These are phyloP conservation scores for Lepidium didymum DNA, from an alignment of 345 rosid species.

Conservation along the genomic window DNA sequence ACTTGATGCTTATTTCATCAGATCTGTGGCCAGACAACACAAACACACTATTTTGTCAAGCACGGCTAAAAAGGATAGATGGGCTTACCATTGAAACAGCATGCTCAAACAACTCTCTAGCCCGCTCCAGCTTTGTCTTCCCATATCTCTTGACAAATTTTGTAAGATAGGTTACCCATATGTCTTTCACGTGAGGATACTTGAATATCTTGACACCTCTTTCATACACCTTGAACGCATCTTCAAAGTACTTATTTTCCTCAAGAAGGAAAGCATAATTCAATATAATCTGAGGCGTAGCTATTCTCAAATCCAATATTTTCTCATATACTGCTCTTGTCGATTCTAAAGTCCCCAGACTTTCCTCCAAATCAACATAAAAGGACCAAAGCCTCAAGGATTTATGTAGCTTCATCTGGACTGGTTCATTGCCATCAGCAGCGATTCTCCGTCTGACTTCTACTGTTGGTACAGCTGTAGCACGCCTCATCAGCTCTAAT, in stretches of 20 bases:
- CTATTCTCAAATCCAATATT: constrained; percentile 86
- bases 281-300: constrained; percentile 91
- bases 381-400: constrained; percentile 92
- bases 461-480: constrained; percentile 93
- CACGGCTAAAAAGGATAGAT: neutral
- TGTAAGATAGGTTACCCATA: constrained; percentile 88
- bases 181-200: constrained; percentile 94
- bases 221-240: constrained; percentile 98
- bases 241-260: constrained; percentile 92
- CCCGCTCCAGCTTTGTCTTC: constrained; percentile 81
- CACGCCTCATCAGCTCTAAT: constrained; percentile 81
- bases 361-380: constrained; percentile 93
- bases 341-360: constrained; percentile 81
- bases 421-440: constrained; percentile 90
- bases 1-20: neutral
- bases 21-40: neutral
- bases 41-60: neutral
- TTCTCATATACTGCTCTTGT: constrained; percentile 91
- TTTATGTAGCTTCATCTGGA: constrained; percentile 86
- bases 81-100: constrained; percentile 70
- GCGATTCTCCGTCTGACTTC: constrained; percentile 95
- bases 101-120: constrained; percentile 91
- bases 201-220: constrained; percentile 96
- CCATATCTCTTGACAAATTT: constrained; percentile 92
- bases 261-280: constrained; percentile 82